Evolutionary conservation across 352 stramenopile genomes (phyloP), one percentile per base, ranked within the genome.

Genomic region (Pythium myriotylum): DNA sequence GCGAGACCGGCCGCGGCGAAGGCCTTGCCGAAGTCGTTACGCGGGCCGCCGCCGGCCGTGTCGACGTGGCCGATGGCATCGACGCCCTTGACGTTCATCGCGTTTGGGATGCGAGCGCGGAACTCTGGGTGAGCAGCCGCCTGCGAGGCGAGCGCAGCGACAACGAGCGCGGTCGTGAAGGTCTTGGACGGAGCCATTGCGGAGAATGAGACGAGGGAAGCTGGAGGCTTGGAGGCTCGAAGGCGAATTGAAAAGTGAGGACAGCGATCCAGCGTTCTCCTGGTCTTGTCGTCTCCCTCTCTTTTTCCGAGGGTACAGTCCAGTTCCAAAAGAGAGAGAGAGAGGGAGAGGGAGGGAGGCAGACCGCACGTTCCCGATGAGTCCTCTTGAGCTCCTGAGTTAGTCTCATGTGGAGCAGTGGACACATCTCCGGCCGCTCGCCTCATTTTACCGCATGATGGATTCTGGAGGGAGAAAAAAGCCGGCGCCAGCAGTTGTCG

Each of bases 11-110:
- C 47, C 2, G 12, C 16, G 27, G 27, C 42, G 46, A 78, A 84
- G 16, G 65, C 76, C 29, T 70, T 33, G 33, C 76, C 76, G 59
- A 86, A 86, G 0, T 43, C 39, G 49, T 76, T 77, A 35, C 23
- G 42, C 14, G 43, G 26, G 16, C 62, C 62, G 46, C 67, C 62
- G 37, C 37, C 73, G 3, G 24, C n/a, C 16, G 57, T 29, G 49
- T 60, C 49, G 27, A 74, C 54, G 61, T 81, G 73, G 33, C 73
- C 73, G 35, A 81, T 32, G 1, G 70, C 67, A 13, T 54, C 32
- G 8, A 64, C 54, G 22, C 62, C 62, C 2, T 50, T 24, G 37
- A 69, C 54, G 40, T 60, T 64, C 12, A 22, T 12, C 13, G 35
- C 3, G 35, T 69, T 69, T 10, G 62, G 62, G n/a, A 69, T 48